Conservation (phyloP, 163 green algal genomes). For the Coccomyxa subellipsoidea region DNA sequence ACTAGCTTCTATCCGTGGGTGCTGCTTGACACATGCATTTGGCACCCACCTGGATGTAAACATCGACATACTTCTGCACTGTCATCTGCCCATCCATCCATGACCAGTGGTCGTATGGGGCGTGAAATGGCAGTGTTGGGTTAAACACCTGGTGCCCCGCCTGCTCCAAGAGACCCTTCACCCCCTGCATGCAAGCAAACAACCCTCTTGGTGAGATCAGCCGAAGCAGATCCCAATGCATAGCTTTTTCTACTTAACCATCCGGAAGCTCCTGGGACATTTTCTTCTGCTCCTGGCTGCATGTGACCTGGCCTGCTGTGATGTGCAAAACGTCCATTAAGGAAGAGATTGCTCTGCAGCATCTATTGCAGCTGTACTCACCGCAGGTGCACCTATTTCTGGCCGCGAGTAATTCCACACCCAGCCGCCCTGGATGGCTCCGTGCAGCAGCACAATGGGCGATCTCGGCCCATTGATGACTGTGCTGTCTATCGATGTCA, state of each 20-base stretch:
- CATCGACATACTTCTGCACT: background rate
- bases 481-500: background rate
- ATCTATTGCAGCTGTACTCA: background rate
- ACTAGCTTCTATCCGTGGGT: too few species aligned
- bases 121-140: constrained; percentile 7
- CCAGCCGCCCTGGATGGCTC: constrained; percentile 5
- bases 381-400: background rate
- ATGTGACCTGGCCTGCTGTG: too few species aligned
- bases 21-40: too few species aligned
- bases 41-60: background rate
- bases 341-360: too few species aligned
- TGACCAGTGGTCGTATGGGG: background rate
- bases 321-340: too few species aligned
- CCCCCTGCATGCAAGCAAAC: background rate
- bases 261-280: too few species aligned
- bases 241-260: background rate
- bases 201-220: background rate
- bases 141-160: background rate
- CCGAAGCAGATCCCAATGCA: background rate
- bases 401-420: background rate
- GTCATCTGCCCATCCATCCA: background rate
- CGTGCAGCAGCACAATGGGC: constrained; percentile 4
- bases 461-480: background rate
- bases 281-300: too few species aligned
- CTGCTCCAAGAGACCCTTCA: background rate